phyloP scores from a whole-genome alignment of 1,284 basidiomycete species.

The Porogramme epimiltina region DNA sequence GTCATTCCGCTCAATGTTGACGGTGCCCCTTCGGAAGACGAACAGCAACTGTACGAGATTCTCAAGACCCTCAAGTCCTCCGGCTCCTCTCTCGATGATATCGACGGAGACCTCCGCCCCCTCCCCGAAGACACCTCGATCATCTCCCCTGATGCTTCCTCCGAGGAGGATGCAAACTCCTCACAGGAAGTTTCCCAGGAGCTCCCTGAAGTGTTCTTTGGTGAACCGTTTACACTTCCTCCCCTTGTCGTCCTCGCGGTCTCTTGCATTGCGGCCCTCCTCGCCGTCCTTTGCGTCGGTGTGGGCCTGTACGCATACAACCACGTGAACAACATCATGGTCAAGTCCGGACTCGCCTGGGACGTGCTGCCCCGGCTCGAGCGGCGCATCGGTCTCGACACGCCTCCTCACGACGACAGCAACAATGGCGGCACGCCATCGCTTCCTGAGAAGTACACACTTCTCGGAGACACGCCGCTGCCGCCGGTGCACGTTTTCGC shows the following conservation, averaged over 20 bases:
- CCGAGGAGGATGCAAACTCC: constrained; percentile 4
- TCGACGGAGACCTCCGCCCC: constrained; percentile 27
- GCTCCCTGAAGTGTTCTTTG: constrained; percentile 3
- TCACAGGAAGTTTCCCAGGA: constrained; percentile 6
- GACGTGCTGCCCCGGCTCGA: constrained; percentile 37
- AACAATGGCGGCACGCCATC: not conserved
- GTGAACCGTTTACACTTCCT: constrained; percentile 16
- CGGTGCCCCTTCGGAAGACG: constrained; percentile 32
- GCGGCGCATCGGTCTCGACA: constrained; percentile 22
- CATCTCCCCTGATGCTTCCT: constrained; percentile 10
- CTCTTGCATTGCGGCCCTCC: constrained; percentile 39
- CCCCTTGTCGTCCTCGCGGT: constrained; percentile 36
- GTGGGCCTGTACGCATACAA: constrained; percentile 37
- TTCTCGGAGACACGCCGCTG: constrained; percentile 14
- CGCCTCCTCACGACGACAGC: constrained; percentile 11
- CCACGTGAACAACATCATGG: constrained; percentile 32
- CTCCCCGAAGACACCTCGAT: constrained; percentile 4
- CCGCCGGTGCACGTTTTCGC: constrained; percentile 6
- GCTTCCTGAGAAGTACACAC: constrained; percentile 19
- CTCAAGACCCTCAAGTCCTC: constrained; percentile 22
- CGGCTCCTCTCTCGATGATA: constrained; percentile 27
- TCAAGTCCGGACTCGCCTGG: constrained; percentile 35
- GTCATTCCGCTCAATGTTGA: constrained; percentile 33
- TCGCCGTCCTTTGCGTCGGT: constrained; percentile 38
- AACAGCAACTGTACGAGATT: constrained; percentile 35